Evolutionary conservation across 768 basidiomycete genomes (phyloP), one percentile per base, ranked within the genome.

Genomic region (Lentinula detonsa): DNA sequence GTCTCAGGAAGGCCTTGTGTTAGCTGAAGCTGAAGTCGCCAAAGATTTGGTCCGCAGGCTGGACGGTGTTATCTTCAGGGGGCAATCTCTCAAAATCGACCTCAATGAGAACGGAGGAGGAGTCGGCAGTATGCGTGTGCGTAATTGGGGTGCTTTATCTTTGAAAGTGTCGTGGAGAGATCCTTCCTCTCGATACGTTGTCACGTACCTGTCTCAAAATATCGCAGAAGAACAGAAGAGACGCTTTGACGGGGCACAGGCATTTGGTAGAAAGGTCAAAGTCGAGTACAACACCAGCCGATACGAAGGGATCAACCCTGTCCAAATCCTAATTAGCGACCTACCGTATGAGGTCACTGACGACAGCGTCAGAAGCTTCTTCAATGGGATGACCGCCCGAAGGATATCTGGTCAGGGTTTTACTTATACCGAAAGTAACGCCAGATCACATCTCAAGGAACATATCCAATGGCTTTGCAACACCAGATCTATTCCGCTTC

Each of bases 101-200:
- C 70, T 80, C 34, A 71, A 72, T 46, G 68, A 77, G 40, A 77
- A 75, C 52, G 72, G 73, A 37, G 71, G 71, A 57, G 62, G 23
- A 23, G 23, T 73, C 11, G 75, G 75, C 42, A 73, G 75, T 6
- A 83, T 84, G 83, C 77, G 66, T 8, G 64, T 71, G 2, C 63
- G 63, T 4, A 71, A 18, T 46, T 4, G 70, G 2, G 72, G 74
- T 33, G 49, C 68, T 4, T 73, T 82, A 11, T 72, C 75, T 40
- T 65, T 87, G 54, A 77, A 75, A 0, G 74, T 86, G 48, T 78
- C 76, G 10, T 88, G 85, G 83, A 74, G 69, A 5, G 69, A 71
- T 0, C 84, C 85, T 1, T 81, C 78, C n/a, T 66, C 66, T 4
- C 69, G 76, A 1, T 77, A 80, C 61, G 63, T 81, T n/a, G 84